These are phyloP conservation scores for Chalara sp. DNA, from an alignment of 2,329 filamentous ascomycete species.

Conservation along the genomic window DNA sequence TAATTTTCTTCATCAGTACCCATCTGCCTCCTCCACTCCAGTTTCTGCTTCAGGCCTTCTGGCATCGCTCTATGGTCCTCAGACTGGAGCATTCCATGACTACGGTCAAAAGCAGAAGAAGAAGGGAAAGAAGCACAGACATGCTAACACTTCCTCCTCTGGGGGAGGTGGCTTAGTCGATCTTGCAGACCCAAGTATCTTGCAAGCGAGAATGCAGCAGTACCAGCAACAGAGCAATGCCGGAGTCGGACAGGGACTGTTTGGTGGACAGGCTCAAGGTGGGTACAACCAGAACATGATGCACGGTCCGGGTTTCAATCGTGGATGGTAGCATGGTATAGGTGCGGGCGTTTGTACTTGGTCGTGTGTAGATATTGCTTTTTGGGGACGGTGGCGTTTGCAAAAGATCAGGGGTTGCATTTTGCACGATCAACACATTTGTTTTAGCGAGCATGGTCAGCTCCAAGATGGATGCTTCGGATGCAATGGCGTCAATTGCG, in stretches of 20 bases:
- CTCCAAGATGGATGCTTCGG: constrained; percentile 29
- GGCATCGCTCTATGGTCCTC: constrained; percentile 84
- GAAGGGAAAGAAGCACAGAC: constrained; percentile 99
- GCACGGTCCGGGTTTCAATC: constrained; percentile 63
- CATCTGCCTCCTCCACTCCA: constrained; percentile 73
- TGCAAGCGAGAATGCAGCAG: constrained; percentile 90
- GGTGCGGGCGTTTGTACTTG: constrained; percentile 19
- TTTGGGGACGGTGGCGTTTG: constrained; percentile 23
- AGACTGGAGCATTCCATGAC: constrained; percentile 83
- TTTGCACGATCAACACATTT: constrained; percentile 28
- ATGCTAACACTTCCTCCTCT: constrained; percentile 99
- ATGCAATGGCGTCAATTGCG: constrained; percentile 27
- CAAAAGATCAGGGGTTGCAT: constrained; percentile 25
- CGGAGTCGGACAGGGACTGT: constrained; percentile 82
- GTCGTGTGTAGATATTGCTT: constrained; percentile 27
- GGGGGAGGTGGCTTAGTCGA: constrained; percentile 98
- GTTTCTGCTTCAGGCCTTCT: constrained; percentile 87
- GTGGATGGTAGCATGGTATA: constrained; percentile 48
- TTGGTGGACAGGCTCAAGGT: constrained; percentile 86
- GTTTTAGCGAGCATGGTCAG: constrained; percentile 42
- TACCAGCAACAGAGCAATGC: constrained; percentile 72
- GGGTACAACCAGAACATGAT: constrained; percentile 87
- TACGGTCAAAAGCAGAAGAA: constrained; percentile 97
- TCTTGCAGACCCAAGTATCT: constrained; percentile 99
- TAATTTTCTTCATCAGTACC: constrained; percentile 82